Percentiles rank a stretch among this genome's conserved stretches.
Evolutionary conservation across 148 eudicot genomes (phyloP).

Genomic region (Linanthus parryae): DNA sequence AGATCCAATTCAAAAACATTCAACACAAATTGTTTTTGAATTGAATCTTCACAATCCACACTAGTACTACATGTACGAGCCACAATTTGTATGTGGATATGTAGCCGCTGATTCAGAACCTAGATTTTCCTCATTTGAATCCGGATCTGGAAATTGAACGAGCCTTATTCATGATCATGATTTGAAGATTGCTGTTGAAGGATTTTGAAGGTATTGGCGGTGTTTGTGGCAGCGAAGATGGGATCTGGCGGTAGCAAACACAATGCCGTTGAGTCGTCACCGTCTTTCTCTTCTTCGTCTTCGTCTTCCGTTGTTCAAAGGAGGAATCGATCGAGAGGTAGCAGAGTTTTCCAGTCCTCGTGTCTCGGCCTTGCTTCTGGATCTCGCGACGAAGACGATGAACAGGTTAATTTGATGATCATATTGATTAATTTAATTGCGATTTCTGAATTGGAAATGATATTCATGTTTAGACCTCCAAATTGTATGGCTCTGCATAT

Average conservation of each 20-base stretch:
- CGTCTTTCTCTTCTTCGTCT: slow-evolving; percentile 13
- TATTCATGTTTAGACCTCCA: no score
- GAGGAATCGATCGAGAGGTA: slow-evolving; percentile 23
- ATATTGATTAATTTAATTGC: background rate
- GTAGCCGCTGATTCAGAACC: no score
- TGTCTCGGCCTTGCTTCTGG: slow-evolving; percentile 52
- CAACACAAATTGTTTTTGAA: no score
- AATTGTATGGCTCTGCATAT: no score
- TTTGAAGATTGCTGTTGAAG: no score
- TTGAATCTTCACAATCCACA: no score
- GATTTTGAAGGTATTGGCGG: background rate
- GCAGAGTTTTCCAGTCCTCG: slow-evolving; percentile 38
- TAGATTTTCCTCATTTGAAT: no score
- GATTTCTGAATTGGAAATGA: background rate
- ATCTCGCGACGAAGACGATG: slow-evolving; percentile 26
- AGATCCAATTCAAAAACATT: no score
- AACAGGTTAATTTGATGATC: slow-evolving; percentile 15
- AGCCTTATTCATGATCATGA: no score
- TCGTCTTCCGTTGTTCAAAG: slow-evolving; percentile 9
- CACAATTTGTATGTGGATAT: no score
- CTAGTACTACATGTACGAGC: no score
- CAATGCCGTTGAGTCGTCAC: slow-evolving; percentile 26
- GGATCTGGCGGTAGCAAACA: slow-evolving; percentile 65
- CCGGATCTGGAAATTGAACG: no score
- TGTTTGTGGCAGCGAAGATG: slow-evolving; percentile 22